These are phyloP conservation scores for Eremochloa ophiuroides DNA, from an alignment of 176 grass and related monocot genomes.

Conservation along the genomic window DNA sequence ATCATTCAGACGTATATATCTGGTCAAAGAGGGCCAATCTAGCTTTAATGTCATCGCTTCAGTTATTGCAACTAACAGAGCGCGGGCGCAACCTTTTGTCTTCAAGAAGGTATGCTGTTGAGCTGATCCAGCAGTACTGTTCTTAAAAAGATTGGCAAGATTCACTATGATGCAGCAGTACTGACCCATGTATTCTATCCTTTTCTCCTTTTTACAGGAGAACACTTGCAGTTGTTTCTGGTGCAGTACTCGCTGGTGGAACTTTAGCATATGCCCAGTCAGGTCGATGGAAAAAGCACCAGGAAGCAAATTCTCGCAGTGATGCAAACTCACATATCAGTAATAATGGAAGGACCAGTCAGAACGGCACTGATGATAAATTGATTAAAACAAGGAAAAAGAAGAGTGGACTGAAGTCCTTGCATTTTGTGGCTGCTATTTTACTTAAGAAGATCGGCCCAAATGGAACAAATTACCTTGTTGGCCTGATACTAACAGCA, in stretches of 20 bases:
- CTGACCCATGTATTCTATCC: too few species aligned
- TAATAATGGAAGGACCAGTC: constrained; percentile 26
- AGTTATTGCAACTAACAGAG: constrained; percentile 77
- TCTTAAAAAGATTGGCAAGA: not conserved
- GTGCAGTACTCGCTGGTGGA: constrained; percentile 73
- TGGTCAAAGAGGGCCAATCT: constrained; percentile 2
- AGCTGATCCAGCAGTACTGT: not conserved
- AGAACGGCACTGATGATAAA: constrained; percentile 53
- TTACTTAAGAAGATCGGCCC: constrained; percentile 77
- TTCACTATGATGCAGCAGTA: too few species aligned
- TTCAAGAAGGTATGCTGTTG: constrained; percentile 59
- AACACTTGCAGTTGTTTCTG: constrained; percentile 65
- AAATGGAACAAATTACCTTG: constrained; percentile 63
- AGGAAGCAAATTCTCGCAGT: constrained; percentile 19
- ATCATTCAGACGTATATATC: not conserved
- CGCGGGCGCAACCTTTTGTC: constrained; percentile 63
- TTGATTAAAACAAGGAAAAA: constrained; percentile 43
- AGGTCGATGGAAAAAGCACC: constrained; percentile 26
- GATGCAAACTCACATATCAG: constrained; percentile 22
- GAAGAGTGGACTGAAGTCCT: constrained; percentile 65
- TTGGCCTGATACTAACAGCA: constrained; percentile 62
- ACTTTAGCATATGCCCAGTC: constrained; percentile 67
- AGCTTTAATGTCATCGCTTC: constrained; percentile 73
- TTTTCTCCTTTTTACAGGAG: constrained; percentile 37
- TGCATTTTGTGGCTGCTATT: constrained; percentile 83